phyloP scores from a whole-genome alignment of 495 filamentous ascomycete genomes.

The Thermothielavioides terrestris region DNA sequence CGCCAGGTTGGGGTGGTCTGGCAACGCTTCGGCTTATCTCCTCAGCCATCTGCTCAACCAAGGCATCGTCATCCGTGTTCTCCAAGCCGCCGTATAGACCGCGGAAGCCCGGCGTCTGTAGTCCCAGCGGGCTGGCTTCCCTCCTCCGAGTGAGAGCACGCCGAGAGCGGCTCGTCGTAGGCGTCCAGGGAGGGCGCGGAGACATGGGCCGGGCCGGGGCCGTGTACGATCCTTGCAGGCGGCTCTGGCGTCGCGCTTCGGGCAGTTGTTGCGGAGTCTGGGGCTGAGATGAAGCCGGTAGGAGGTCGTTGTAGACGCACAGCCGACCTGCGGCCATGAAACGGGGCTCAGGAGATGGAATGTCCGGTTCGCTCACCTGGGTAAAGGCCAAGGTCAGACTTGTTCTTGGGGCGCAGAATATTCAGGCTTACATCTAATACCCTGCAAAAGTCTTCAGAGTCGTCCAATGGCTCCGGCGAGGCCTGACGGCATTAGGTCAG shows the following conservation, averaged over 20 bases:
- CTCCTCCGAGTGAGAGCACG: conserved; percentile 9
- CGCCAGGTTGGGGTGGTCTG: neutral
- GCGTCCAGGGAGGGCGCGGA: conserved; percentile 10
- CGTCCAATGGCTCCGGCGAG: neutral
- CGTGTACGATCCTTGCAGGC: conserved; percentile 38
- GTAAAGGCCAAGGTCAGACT: no score
- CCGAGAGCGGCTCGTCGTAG: conserved; percentile 8
- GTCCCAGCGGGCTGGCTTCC: conserved; percentile 24
- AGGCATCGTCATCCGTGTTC: conserved; percentile 35
- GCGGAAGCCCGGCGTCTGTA: conserved; percentile 31
- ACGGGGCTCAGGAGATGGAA: neutral
- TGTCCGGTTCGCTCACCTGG: neutral
- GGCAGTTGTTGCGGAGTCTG: conserved; percentile 48
- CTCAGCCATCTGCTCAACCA: conserved; percentile 24
- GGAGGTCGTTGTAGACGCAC: conserved; percentile 44
- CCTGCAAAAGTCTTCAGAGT: neutral
- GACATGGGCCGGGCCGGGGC: conserved; percentile 27
- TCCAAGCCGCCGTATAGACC: conserved; percentile 41
- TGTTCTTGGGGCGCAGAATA: no score
- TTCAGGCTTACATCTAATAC: neutral
- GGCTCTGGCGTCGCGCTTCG: conserved; percentile 42
- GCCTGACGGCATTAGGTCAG: neutral
- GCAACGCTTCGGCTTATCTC: conserved; percentile 3
- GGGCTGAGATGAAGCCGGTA: conserved; percentile 44
- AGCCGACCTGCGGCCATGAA: neutral